phyloP scores from a whole-genome alignment of 148 eudicot species.

The Suaeda aralocaspica region DNA sequence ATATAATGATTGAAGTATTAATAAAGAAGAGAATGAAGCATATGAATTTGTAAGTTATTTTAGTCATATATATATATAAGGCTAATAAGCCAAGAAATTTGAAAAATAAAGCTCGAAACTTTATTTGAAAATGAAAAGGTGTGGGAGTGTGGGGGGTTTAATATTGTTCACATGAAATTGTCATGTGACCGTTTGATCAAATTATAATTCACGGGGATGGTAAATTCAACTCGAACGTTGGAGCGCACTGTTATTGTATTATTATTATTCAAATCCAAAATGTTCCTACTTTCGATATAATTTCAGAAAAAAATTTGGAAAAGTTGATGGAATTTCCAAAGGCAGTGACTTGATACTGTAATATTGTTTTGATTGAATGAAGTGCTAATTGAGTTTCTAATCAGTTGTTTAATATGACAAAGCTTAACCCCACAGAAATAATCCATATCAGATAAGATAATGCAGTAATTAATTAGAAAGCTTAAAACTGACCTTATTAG shows the following conservation, averaged over 20 bases:
- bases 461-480: too few relatives aligned
- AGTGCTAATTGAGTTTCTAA: too few relatives aligned
- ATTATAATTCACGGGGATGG: constrained; percentile 48
- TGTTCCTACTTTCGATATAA: too few relatives aligned
- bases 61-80: constrained; percentile 30
- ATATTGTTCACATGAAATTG: constrained; percentile 31
- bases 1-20: constrained; percentile 18
- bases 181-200: constrained; percentile 28
- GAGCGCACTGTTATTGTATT: constrained; percentile 67
- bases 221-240: constrained; percentile 53
- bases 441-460: too few relatives aligned
- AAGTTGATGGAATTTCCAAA: neutral
- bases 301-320: neutral
- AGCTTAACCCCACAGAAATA: too few relatives aligned
- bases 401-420: too few relatives aligned
- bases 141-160: constrained; percentile 1
- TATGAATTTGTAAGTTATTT: neutral
- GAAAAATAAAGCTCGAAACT: neutral
- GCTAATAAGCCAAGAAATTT: neutral
- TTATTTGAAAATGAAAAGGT: constrained; percentile 21
- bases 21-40: constrained; percentile 5
- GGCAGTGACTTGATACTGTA: neutral
- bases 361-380: neutral
- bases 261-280: constrained; percentile 15
- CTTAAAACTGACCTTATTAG: too few relatives aligned